These are phyloP conservation scores for Danielia oregonensis DNA, from an alignment of 805 yeast species.

Conservation along the genomic window DNA sequence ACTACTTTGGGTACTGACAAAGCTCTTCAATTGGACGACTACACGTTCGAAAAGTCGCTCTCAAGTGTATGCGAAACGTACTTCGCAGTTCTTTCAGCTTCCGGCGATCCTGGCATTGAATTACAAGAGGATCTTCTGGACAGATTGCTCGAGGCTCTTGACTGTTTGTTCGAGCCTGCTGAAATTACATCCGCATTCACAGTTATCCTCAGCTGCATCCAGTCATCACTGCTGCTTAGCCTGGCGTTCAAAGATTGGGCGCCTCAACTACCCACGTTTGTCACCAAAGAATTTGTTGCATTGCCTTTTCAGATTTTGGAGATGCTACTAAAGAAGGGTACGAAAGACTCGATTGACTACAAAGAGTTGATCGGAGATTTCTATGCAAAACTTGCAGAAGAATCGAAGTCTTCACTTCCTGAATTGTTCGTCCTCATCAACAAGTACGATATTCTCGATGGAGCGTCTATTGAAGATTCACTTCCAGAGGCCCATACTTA, in stretches of 20 bases:
- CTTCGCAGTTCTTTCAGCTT: no score
- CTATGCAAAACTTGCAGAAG: conserved; percentile 25
- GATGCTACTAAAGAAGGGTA: conserved; percentile 7
- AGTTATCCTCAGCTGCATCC: neutral
- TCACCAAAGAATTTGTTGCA: conserved; percentile 24
- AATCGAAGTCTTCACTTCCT: conserved; percentile 6
- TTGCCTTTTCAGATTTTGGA: conserved; percentile 17
- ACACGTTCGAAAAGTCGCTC: neutral
- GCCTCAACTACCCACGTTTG: conserved; percentile 18
- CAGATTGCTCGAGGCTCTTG: neutral
- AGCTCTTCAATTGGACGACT: neutral
- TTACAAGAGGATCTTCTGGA: neutral
- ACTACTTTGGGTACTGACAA: neutral
- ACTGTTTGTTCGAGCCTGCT: no score
- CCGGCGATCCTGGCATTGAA: no score
- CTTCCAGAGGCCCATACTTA: conserved; percentile 25
- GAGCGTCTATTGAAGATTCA: conserved; percentile 2
- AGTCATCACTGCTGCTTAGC: neutral
- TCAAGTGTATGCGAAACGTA: neutral
- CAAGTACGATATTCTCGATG: neutral
- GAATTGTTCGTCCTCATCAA: neutral
- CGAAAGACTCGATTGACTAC: neutral
- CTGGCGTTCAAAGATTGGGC: conserved; percentile 8
- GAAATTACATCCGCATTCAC: neutral
- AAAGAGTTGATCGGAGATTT: conserved; percentile 26